Evolutionary conservation across 768 basidiomycete genomes (phyloP), one percentile per base, ranked within the genome.

Genomic region (Mycena galopus): DNA sequence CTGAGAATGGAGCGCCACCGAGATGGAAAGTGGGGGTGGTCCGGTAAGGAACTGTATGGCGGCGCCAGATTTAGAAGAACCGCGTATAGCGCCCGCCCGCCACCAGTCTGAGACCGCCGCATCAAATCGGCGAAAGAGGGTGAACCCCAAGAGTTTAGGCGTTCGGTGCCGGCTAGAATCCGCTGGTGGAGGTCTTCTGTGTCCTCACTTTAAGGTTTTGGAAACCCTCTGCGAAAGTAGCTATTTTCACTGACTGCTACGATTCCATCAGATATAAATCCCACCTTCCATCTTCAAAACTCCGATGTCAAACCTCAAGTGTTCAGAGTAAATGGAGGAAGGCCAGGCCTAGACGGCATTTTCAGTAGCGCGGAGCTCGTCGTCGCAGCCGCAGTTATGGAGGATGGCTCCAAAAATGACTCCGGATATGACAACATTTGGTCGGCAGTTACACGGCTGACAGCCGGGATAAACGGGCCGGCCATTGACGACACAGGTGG

Each of bases 1-100:
- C 67, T 42, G 53, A 51, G 32, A 57, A 69, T 27, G 37, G 68
- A 56, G 60, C 68, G 68, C 68, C 68, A 64, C 68, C 61, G 39
- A 62, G n/a, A 50, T 53, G 57, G 57, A 42, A 16, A 19, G 30
- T 30, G 35, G 29, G 42, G 5, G 6, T 23, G 21, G 27, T 16
- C 33, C 55, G 61, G 61, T 19, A 51, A 56, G 55, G 69, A 32
- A 50, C 51, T 30, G 14, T 25, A 17, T 23, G 67, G 61, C 62
- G 55, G 58, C 61, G 44, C 55, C 62, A 70, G 61, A 69, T 64
- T 58, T 60, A 17, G 68, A 47, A 69, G 23, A 58, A 47, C 42
- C 53, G 19, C 21, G 25, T 56, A 58, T 50, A 37, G 58, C 65
- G 57, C n/a, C 33, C 17, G 47, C n/a, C 14, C 0, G 65, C 56